Conservation (phyloP, 2,329 filamentous ascomycete species). For the Decorospora gaudefroyi region DNA sequence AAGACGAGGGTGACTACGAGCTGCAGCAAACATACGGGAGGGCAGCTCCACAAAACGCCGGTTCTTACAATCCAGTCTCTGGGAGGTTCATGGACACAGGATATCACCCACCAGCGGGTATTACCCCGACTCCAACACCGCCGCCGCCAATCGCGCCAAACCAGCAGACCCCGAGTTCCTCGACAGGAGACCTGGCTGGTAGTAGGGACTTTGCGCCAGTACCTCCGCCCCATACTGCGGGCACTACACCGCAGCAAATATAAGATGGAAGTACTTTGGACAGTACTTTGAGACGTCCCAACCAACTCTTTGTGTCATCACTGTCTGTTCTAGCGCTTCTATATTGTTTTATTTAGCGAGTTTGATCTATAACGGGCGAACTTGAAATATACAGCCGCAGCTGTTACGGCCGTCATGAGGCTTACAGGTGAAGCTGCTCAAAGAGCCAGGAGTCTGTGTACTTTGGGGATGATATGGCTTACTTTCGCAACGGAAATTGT, state of each 20-base stretch:
- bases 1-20: constrained; percentile 47
- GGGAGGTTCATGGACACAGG: constrained; percentile 43
- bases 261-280: too few relatives aligned
- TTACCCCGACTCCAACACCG: constrained; percentile 41
- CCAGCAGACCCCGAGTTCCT: constrained; percentile 17
- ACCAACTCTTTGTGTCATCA: neutral
- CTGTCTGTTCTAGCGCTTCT: too few relatives aligned
- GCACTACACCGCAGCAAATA: constrained; percentile 38
- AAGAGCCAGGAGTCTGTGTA: too few relatives aligned
- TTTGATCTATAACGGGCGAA: too few relatives aligned
- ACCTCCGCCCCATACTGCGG: constrained; percentile 38
- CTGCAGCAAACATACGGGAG: constrained; percentile 38
- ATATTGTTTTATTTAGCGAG: too few relatives aligned
- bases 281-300: too few relatives aligned
- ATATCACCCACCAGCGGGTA: constrained; percentile 40
- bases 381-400: too few relatives aligned
- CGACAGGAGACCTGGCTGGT: constrained; percentile 39
- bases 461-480: too few relatives aligned
- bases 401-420: too few relatives aligned
- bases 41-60: constrained; percentile 24
- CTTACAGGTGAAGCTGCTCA: too few relatives aligned
- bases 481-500: too few relatives aligned
- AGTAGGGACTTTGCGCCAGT: constrained; percentile 30
- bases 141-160: constrained; percentile 30
- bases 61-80: constrained; percentile 41